Base-by-base conservation (phyloP, 2,329 filamentous ascomycete species). In the Ceratocystis albifundus region DNA sequence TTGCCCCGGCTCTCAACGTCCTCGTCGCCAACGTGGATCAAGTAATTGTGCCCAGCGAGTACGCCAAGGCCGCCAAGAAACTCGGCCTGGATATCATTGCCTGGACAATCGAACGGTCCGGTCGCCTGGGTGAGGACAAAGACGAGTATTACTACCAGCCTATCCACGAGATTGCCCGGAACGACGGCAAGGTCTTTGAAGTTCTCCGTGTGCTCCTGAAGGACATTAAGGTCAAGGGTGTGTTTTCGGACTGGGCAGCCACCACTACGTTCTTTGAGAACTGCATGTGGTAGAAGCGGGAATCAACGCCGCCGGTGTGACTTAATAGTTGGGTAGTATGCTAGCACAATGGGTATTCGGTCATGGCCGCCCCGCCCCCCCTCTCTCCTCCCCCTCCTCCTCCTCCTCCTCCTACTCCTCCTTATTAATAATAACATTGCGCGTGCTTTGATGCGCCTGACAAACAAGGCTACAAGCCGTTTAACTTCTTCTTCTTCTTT, bases 251-350 rank as follows among this genome's bases (percentile, higher is more conserved):
- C 73, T 89, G 87, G 87, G 81, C 82, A 17, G 82, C 84, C 10
- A 87, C 86, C 0, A 80, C 84, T 6, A 87, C 85, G 0, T 89
- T 86, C 70, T 89, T 88, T 74, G 87, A 86, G 69, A 89, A 88
- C 71, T 89, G 87, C 75, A 84, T 88, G 69, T 3, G 2, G 10
- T 36, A 3, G 8, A 12, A 36, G 3, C 10, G 0, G 10, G 32
- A 12, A 36, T 10, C 32, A 12, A 12, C 32, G 10, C 32, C 2
- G 32, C 1, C 1, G 32, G 32, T 36, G 10, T 36, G 32, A 12
- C 32, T 36, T 36, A 8, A 36, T 8, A 36, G 32, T 36, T 36
- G 32, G 32, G 12, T 36, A 12, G 32, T 36, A 36, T 12, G 8
- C 32, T 36, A 36, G 32, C 32, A 36, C 10, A 36, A 36, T 36